phyloP scores from a whole-genome alignment of 805 yeast species.

The Myxozyma udenii region DNA sequence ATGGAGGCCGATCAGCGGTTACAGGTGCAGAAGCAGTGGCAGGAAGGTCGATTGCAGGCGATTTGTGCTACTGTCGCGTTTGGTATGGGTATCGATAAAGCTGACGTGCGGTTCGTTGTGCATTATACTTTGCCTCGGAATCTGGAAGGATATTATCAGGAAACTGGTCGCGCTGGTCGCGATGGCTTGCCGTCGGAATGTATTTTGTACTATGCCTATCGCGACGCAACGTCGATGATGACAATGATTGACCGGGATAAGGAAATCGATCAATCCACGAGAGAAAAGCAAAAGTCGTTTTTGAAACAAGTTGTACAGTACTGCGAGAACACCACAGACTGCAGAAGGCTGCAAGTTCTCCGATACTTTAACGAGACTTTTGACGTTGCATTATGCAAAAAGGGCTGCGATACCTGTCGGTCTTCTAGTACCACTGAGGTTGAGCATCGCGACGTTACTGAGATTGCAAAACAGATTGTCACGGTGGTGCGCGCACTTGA shows the following conservation, averaged over 20 bases:
- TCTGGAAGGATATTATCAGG: conserved; percentile 95
- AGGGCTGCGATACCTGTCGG: conserved; percentile 82
- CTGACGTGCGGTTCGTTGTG: conserved; percentile 88
- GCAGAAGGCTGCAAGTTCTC: conserved; percentile 83
- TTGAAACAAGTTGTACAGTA: conserved; percentile 82
- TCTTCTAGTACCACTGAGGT: conserved; percentile 43
- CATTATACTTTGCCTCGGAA: conserved; percentile 87
- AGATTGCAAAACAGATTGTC: conserved; percentile 56
- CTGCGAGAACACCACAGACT: conserved; percentile 87
- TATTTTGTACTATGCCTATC: conserved; percentile 72
- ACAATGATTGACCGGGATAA: conserved; percentile 73
- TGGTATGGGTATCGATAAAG: conserved; percentile 98
- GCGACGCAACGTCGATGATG: conserved; percentile 75
- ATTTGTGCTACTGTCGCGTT: conserved; percentile 98
- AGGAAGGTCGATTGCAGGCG: conserved; percentile 61
- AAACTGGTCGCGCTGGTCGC: conserved; percentile 97
- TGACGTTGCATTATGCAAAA: conserved; percentile 59
- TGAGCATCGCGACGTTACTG: conserved; percentile 65
- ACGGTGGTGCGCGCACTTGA: conserved; percentile 57
- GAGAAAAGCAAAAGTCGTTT: conserved; percentile 73
- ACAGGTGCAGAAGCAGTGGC: conserved; percentile 79
- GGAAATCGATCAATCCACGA: conserved; percentile 58
- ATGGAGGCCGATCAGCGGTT: conserved; percentile 74
- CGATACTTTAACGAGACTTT: conserved; percentile 87
- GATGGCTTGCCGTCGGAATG: conserved; percentile 85